Conservation (phyloP, 2,329 filamentous ascomycete species). For the Ascochyta fabae region DNA sequence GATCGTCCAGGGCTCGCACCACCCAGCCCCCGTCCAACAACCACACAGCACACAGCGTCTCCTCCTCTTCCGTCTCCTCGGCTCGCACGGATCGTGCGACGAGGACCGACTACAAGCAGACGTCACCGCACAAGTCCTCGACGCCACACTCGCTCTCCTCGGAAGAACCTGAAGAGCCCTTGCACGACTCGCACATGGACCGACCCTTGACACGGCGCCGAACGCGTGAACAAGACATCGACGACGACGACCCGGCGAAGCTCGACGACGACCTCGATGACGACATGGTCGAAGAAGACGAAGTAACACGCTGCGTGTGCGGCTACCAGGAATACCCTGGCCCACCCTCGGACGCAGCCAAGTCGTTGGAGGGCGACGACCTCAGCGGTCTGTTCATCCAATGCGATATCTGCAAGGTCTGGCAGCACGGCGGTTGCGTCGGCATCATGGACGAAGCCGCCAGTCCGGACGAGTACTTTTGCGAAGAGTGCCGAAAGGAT, state of each 20-base stretch:
- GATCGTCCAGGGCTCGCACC: constrained; percentile 87
- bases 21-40: constrained; percentile 70
- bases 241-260: constrained; percentile 54
- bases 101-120: constrained; percentile 73
- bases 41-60: constrained; percentile 76
- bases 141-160: constrained; percentile 76
- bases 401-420: constrained; percentile 97
- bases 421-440: constrained; percentile 98
- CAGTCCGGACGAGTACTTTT: constrained; percentile 97
- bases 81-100: constrained; percentile 77
- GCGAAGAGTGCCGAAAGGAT: constrained; percentile 91
- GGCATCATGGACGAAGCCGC: constrained; percentile 94
- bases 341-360: constrained; percentile 65
- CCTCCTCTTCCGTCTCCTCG: constrained; percentile 74
- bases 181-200: constrained; percentile 62
- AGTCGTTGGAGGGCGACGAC: constrained; percentile 69
- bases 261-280: constrained; percentile 66
- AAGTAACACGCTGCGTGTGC: constrained; percentile 94
- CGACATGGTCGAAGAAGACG: constrained; percentile 73
- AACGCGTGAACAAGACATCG: constrained; percentile 77
- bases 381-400: constrained; percentile 95
- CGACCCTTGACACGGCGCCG: constrained; percentile 75
- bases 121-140: constrained; percentile 76
- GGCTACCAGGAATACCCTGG: constrained; percentile 95
- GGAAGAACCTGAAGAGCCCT: constrained; percentile 66